Evolutionary conservation across 257 asterid genomes (phyloP).

Genomic region (Echium plantagineum): DNA sequence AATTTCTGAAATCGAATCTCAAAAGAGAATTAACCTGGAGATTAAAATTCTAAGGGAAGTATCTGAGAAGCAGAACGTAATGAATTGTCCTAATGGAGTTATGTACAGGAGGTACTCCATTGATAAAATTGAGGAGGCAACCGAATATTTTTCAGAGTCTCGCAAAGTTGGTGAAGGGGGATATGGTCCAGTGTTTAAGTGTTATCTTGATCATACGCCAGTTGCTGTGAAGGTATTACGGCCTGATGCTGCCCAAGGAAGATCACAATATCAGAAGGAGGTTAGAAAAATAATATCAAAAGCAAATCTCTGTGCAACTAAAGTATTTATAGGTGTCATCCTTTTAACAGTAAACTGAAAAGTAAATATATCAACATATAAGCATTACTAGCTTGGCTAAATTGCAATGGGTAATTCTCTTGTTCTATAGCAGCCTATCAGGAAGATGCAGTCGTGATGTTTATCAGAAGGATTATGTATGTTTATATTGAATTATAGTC

Average conservation of each 20-base stretch:
- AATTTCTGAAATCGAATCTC: constrained; percentile 31
- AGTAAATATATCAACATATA: neutral
- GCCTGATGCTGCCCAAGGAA: constrained; percentile 86
- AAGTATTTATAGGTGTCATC: neutral
- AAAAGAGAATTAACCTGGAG: constrained; percentile 30
- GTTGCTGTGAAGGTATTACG: constrained; percentile 82
- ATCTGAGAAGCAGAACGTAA: constrained; percentile 16
- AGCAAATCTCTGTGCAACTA: too few species aligned
- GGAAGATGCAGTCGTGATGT: neutral
- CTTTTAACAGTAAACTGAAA: neutral
- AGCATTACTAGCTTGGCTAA: neutral
- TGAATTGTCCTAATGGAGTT: constrained; percentile 10
- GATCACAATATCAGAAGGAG: constrained; percentile 80
- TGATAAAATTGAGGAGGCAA: constrained; percentile 83
- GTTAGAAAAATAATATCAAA: constrained; percentile 16
- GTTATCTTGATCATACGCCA: constrained; percentile 67
- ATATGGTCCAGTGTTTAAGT: constrained; percentile 83
- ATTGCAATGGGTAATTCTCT: neutral
- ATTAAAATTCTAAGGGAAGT: constrained; percentile 25
- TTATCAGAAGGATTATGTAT: neutral
- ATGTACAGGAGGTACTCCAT: constrained; percentile 54
- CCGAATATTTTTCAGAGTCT: constrained; percentile 34
- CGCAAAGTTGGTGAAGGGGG: constrained; percentile 91
- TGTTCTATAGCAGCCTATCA: neutral
- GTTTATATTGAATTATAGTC: neutral